Evolutionary conservation across 345 rosid species (phyloP), one percentile per base, ranked within the genome.

Genomic region (Pelargonium nanum): DNA sequence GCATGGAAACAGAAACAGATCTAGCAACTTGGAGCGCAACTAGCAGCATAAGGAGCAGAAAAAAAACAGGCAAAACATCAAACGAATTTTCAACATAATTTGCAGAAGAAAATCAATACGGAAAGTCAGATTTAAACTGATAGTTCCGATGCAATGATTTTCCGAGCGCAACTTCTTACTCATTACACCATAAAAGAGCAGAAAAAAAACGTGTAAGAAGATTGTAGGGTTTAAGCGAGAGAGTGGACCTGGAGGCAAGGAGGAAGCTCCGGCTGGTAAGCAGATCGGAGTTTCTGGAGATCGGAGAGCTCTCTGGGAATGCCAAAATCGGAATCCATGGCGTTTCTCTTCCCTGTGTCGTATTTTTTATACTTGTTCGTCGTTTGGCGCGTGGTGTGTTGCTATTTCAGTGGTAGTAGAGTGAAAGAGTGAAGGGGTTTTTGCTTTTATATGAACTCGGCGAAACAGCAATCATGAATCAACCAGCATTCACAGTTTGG

Each of bases 241-340:
- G 59, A 40, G 15, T 3, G 57, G 32, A 85, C 96, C 96, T 91
- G 90, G 28, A 91, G 98, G 54, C 98, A 91, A 50, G 96, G 96
- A 80, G 98, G 96, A 64, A 91, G 85, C 44, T 76, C 83, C 1
- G 98, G 95, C 0, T 78, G 87, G 78, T 92, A 85, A 53, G 72
- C 85, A 64, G 96, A 85, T 56, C 98, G 87, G 64, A 73, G 84
- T 59, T 86, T 78, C 65, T 89, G 99, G 65, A 89, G 96, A 53
- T 77, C 78, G 64, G 99, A 93, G 68, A 93, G 97, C 72, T 89
- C 90, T 69, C 96, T 71, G 71, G 97, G 87, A 70, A 86, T 81
- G 73, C 96, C 97, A 69, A 71, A 93, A 82, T 93, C 99, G 28
- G 99, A 93, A 70, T 93, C 95, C 99, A 93, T 40, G 48, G 48